Conservation (phyloP, 257 asterid species). For the Nicotiana sylvestris region DNA sequence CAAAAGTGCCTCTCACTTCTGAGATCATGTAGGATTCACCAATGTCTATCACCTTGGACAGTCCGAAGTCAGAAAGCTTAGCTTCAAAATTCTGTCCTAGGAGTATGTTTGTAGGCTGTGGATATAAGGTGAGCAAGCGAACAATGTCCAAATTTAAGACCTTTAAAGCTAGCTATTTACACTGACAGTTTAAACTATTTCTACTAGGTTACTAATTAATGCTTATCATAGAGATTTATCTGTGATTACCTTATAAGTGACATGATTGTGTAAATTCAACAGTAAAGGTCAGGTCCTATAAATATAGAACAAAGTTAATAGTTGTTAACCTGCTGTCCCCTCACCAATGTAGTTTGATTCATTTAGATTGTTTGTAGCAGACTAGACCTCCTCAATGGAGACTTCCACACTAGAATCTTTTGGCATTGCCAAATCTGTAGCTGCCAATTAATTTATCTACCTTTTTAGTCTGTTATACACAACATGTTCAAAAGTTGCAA, state of each 20-base stretch:
- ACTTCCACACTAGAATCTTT: constrained; percentile 9
- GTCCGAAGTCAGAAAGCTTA: constrained; percentile 27
- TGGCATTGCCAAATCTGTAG: not conserved
- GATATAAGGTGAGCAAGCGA: no score
- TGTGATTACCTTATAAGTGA: no score
- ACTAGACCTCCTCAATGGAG: constrained; percentile 17
- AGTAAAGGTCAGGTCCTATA: no score
- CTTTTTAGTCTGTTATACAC: not conserved
- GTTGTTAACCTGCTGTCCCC: not conserved
- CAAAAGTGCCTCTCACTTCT: constrained; percentile 47
- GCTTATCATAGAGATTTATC: no score
- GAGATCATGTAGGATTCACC: constrained; percentile 24
- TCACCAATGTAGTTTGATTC: constrained; percentile 20
- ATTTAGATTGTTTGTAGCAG: constrained; percentile 19
- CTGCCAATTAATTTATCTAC: not conserved
- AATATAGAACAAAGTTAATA: no score
- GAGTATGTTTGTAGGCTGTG: no score
- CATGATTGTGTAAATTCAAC: no score
- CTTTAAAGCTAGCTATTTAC: no score
- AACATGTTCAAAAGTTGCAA: not conserved
- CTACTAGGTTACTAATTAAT: no score
- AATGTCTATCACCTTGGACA: constrained; percentile 27
- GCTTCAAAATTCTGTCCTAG: constrained; percentile 24
- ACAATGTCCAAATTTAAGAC: no score
- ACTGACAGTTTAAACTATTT: no score